phyloP scores from a whole-genome alignment of 1,139 yeast species.

The Blastobotrys capitulatus region DNA sequence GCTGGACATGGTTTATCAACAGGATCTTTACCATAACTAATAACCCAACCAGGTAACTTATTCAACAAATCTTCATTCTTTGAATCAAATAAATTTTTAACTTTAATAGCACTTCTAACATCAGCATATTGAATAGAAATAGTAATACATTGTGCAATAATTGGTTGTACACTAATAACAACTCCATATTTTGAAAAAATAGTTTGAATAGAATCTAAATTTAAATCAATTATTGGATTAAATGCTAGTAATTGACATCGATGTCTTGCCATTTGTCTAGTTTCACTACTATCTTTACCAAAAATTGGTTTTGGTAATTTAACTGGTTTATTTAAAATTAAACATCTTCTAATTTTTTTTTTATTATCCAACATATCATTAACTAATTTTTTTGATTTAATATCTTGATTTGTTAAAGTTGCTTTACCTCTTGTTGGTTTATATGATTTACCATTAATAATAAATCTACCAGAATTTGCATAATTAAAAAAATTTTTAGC shows the following conservation, averaged over 20 bases:
- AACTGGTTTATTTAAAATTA: conserved; percentile 30
- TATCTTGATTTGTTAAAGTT: neutral
- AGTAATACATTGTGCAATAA: conserved; percentile 55
- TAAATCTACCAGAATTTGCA: conserved; percentile 52
- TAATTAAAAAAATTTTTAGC: conserved; percentile 54
- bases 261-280: neutral
- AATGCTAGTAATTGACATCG: conserved; percentile 6
- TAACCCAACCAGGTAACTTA: conserved; percentile 56
- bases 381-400: conserved; percentile 20
- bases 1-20: conserved; percentile 49
- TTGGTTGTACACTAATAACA: conserved; percentile 58
- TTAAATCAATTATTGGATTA: conserved; percentile 34
- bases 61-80: conserved; percentile 30
- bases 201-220: conserved; percentile 37
- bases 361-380: conserved; percentile 30
- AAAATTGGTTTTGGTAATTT: neutral
- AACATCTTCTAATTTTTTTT: conserved; percentile 37
- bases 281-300: neutral
- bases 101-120: conserved; percentile 57
- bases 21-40: conserved; percentile 65
- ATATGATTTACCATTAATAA: conserved; percentile 53
- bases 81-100: conserved; percentile 44
- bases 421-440: conserved; percentile 34
- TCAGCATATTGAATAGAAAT: conserved; percentile 60
- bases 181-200: conserved; percentile 58